Evolutionary conservation across 1,139 yeast species (phyloP), one percentile per base, ranked within the genome.

Genomic region (Casaregolazyma suthepensis): DNA sequence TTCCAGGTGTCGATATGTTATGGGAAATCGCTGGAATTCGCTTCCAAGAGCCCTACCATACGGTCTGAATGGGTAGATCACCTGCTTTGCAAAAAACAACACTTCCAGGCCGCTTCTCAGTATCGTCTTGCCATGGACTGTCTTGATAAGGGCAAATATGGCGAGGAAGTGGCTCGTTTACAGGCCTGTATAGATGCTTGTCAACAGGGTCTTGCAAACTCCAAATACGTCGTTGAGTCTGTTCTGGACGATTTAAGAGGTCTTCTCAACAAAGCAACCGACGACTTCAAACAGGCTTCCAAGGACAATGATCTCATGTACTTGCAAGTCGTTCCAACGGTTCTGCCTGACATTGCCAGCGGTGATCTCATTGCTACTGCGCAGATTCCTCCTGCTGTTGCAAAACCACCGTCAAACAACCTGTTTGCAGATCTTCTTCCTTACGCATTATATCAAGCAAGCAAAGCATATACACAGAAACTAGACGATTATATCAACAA

Each of bases 301-400:
- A 78, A 82, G 61, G 96, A 90, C 59, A 90, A 90, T 64, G 93
- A 88, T 63, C 73, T 89, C 62, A 82, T 90, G 4, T 88, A 88
- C 67, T 69, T 87, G 47, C 83, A 85, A 58, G 69, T 74, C 0
- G 82, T 89, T 0, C 95, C 96, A 0, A 63, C 64, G 0, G 73
- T 75, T 1, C 63, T 83, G 4, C 72, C 81, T 0, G 65, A 72
- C 0, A 71, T 84, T 3, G 66, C 71, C 0, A 77, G 80, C 0
- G 83, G 81, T 0, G 67, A 57, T 3, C 45, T 78, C 6, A 80
- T 86, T 76, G 88, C 85, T 0, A 79, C 79, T 52, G 73, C 83
- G 0, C 59, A 75, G 5, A 61, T 70, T 0, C 75, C 80, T 0
- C 72, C 70, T 1, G 76, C 74, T 7, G 29, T 54, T 6, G 40